phyloP scores from a whole-genome alignment of 1,139 yeast species.

The Yamadazyma diddensiae region DNA sequence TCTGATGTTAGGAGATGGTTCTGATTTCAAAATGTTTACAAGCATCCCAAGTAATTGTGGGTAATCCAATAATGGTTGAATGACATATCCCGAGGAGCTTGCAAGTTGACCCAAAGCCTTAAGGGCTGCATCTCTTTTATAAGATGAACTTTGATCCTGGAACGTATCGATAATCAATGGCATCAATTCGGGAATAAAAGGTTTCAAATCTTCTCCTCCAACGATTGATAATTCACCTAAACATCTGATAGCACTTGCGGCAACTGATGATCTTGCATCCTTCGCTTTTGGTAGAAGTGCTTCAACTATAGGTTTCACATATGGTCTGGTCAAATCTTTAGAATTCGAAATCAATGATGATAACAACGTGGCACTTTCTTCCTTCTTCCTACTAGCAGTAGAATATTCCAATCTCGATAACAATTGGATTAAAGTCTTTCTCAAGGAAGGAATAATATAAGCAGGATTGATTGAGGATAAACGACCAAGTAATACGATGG shows the following conservation, averaged over 20 bases:
- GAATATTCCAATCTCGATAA: slow-evolving; percentile 84
- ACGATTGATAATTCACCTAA: slow-evolving; percentile 87
- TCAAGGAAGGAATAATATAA: slow-evolving; percentile 85
- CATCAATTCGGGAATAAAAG: slow-evolving; percentile 75
- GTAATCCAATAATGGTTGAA: slow-evolving; percentile 86
- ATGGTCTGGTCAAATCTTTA: slow-evolving; percentile 79
- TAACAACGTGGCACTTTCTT: slow-evolving; percentile 79
- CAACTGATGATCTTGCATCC: slow-evolving; percentile 73
- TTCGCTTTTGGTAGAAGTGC: slow-evolving; percentile 75
- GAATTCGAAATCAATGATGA: slow-evolving; percentile 76
- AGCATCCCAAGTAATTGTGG: slow-evolving; percentile 84
- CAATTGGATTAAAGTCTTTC: slow-evolving; percentile 82
- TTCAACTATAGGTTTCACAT: slow-evolving; percentile 84
- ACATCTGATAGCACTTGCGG: slow-evolving; percentile 83
- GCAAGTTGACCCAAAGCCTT: slow-evolving; percentile 86
- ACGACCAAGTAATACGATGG: slow-evolving; percentile 78
- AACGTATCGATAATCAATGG: slow-evolving; percentile 83
- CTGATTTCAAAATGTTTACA: slow-evolving; percentile 78
- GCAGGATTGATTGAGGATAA: slow-evolving; percentile 89
- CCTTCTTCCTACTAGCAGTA: slow-evolving; percentile 70
- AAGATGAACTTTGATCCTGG: slow-evolving; percentile 85
- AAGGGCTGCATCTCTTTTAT: slow-evolving; percentile 86
- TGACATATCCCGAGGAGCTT: slow-evolving; percentile 90
- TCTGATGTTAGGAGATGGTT: slow-evolving; percentile 67
- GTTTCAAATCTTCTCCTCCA: slow-evolving; percentile 80